Percentiles rank a stretch among this genome's conserved stretches.
Evolutionary conservation across 179 eudicot species (phyloP).

Genomic region (Gypsophila paniculata): DNA sequence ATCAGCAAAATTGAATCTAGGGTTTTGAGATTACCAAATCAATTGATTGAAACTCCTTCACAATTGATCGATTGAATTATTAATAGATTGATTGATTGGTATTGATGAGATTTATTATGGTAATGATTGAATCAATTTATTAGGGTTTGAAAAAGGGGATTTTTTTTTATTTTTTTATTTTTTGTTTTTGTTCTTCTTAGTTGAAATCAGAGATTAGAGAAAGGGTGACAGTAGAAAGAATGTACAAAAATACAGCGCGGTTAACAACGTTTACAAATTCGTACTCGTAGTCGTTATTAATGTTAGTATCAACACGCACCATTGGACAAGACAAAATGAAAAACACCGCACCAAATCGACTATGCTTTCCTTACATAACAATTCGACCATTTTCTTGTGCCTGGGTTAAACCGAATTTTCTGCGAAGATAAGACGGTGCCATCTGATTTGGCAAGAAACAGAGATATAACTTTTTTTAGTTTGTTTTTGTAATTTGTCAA

Average conservation of each 20-base stretch:
- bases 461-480: too few species aligned
- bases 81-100: too few species aligned
- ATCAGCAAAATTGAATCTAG: slow-evolving; percentile 13
- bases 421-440: too few species aligned
- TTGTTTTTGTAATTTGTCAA: too few species aligned
- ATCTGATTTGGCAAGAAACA: too few species aligned
- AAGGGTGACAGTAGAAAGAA: background rate
- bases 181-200: background rate
- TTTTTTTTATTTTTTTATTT: background rate
- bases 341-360: too few species aligned
- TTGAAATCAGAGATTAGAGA: background rate
- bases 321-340: too few species aligned
- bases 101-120: background rate
- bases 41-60: slow-evolving; percentile 1
- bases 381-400: too few species aligned
- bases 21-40: slow-evolving; percentile 10
- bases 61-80: background rate
- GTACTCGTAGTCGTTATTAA: too few species aligned
- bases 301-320: too few species aligned
- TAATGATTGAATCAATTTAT: slow-evolving; percentile 12
- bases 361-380: too few species aligned
- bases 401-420: too few species aligned
- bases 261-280: slow-evolving; percentile 9
- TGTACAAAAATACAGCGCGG: slow-evolving; percentile 2
- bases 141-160: background rate